phyloP scores from a whole-genome alignment of 495 filamentous ascomycete species.

The Hyaloscypha finlandica region DNA sequence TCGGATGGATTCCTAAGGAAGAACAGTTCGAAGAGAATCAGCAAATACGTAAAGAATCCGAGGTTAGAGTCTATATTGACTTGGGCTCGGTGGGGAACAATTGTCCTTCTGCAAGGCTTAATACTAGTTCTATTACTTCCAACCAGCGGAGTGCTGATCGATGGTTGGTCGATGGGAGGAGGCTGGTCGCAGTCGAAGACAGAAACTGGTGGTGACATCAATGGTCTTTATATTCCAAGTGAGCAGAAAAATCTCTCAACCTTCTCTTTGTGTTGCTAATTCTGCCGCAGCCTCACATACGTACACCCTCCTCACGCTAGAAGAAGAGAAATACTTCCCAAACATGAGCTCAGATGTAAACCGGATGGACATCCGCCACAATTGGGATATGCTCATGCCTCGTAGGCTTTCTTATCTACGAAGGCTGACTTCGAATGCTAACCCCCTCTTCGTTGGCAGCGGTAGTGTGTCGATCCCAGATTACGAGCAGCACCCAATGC shows the following conservation, averaged over 20 bases:
- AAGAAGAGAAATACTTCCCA: slow-evolving; percentile 33
- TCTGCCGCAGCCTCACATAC: slow-evolving; percentile 26
- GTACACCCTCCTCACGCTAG: slow-evolving; percentile 33
- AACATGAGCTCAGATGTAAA: slow-evolving; percentile 35
- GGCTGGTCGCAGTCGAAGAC: slow-evolving; percentile 17
- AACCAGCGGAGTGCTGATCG: slow-evolving; percentile 13
- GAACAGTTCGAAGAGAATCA: not conserved
- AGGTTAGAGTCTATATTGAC: slow-evolving; percentile 17
- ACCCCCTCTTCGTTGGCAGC: slow-evolving; percentile 29
- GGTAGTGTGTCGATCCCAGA: slow-evolving; percentile 34
- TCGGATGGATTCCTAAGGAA: slow-evolving; percentile 17
- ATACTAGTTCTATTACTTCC: slow-evolving; percentile 27
- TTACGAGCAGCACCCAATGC: slow-evolving; percentile 33
- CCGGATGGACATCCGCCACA: slow-evolving; percentile 32
- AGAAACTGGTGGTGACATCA: slow-evolving; percentile 36
- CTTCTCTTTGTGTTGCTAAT: not conserved
- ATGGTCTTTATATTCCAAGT: slow-evolving; percentile 36
- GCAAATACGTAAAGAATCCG: not conserved
- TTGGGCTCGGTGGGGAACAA: slow-evolving; percentile 22
- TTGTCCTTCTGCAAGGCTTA: slow-evolving; percentile 28
- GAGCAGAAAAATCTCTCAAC: slow-evolving; percentile 3
- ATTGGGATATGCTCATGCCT: slow-evolving; percentile 38
- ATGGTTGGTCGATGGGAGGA: slow-evolving; percentile 3
- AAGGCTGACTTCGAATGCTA: not conserved
- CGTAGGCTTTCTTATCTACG: slow-evolving; percentile 14